Conservation (phyloP, 257 asterid genomes). For the Rhazya stricta region DNA sequence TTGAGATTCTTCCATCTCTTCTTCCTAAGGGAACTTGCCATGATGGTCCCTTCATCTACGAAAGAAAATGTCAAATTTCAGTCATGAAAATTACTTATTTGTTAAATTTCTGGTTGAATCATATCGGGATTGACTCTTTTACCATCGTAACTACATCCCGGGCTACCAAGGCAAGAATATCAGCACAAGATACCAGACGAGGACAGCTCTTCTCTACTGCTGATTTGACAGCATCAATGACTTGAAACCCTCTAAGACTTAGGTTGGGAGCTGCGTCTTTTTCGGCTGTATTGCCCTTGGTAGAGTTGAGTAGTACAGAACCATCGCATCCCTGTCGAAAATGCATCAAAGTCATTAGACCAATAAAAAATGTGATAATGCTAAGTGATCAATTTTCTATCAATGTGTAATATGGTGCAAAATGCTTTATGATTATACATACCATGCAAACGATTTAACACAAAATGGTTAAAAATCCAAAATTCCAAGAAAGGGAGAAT, state of each 20-base stretch:
- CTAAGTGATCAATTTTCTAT: too few relatives aligned
- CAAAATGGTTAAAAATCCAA: too few relatives aligned
- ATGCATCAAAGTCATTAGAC: background rate
- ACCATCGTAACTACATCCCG: background rate
- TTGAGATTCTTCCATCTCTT: constrained; percentile 63
- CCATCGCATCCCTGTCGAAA: constrained; percentile 47
- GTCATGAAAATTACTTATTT: background rate
- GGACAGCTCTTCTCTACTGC: constrained; percentile 48
- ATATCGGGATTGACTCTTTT: background rate
- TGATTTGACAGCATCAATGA: constrained; percentile 44
- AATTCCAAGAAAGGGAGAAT: background rate
- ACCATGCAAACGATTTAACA: too few relatives aligned
- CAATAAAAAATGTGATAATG: background rate
- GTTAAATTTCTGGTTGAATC: background rate
- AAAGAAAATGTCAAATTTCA: background rate
- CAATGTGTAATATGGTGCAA: too few relatives aligned
- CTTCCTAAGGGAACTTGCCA: constrained; percentile 73
- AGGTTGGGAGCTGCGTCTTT: constrained; percentile 40
- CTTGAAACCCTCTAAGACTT: constrained; percentile 40
- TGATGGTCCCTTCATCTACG: constrained; percentile 35
- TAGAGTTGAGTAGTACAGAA: constrained; percentile 41
- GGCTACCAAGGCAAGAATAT: constrained; percentile 19
- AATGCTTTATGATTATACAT: too few relatives aligned
- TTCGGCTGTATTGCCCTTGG: constrained; percentile 32
- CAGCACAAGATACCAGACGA: constrained; percentile 47